phyloP scores from a whole-genome alignment of 116 monocot genomes.

The Trichopus zeylanicus region DNA sequence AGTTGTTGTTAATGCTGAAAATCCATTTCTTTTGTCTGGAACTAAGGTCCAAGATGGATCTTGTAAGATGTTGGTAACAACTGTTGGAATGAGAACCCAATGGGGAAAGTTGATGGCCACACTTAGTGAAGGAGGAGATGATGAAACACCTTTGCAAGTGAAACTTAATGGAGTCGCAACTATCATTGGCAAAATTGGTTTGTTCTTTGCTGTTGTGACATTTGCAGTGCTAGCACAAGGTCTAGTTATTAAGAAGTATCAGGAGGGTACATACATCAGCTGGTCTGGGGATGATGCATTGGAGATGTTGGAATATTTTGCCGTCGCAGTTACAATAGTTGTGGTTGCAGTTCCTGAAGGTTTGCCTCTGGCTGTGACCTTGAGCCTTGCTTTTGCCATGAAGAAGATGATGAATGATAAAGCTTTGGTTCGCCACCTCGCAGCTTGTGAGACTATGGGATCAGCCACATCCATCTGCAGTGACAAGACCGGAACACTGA shows the following conservation, averaged over 20 bases:
- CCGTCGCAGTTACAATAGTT: conserved; percentile 80
- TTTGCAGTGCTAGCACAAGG: conserved; percentile 51
- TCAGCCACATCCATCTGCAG: conserved; percentile 32
- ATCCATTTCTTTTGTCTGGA: conserved; percentile 77
- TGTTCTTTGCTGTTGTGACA: conserved; percentile 63
- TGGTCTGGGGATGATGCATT: conserved; percentile 57
- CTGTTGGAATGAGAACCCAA: conserved; percentile 82
- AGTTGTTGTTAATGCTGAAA: conserved; percentile 33
- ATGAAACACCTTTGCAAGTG: conserved; percentile 77
- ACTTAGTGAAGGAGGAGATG: conserved; percentile 61
- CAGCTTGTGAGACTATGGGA: conserved; percentile 34
- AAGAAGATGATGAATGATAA: conserved; percentile 92
- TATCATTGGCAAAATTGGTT: conserved; percentile 69
- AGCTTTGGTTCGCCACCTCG: conserved; percentile 63
- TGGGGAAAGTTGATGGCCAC: conserved; percentile 77
- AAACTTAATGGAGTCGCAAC: conserved; percentile 80
- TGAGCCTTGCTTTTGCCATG: conserved; percentile 87
- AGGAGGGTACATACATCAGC: conserved; percentile 21
- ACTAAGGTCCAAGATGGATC: conserved; percentile 78
- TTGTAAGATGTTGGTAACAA: conserved; percentile 70
- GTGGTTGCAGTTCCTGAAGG: conserved; percentile 90
- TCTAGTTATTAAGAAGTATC: conserved; percentile 31
- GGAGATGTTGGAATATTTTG: conserved; percentile 57
- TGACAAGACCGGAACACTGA: conserved; percentile 78
- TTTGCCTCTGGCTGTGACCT: conserved; percentile 65